These are phyloP conservation scores for Pythium apleroticum DNA, from an alignment of 352 stramenopile species.

Conservation along the genomic window DNA sequence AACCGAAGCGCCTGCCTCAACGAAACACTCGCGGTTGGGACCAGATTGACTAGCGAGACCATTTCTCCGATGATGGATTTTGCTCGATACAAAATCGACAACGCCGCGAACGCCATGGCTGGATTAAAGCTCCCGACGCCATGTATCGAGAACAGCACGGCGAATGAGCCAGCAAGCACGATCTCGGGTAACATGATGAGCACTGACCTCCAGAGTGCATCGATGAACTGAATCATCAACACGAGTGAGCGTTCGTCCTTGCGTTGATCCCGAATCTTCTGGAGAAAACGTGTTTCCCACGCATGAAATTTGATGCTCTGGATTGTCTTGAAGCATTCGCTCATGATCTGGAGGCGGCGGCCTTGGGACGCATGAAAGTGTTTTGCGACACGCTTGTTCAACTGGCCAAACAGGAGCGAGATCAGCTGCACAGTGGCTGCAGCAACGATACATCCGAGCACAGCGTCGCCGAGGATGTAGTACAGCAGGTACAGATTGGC, in stretches of 20 bases:
- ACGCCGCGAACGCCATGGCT: constrained; percentile 13
- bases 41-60: background rate
- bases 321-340: constrained; percentile 24
- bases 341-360: constrained; percentile 13
- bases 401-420: background rate
- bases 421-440: background rate
- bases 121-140: background rate
- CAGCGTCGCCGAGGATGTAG: constrained; percentile 21
- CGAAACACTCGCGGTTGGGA: background rate
- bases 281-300: constrained; percentile 18
- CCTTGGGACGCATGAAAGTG: constrained; percentile 5
- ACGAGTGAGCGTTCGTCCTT: background rate
- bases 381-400: constrained; percentile 7
- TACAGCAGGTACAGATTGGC: constrained; percentile 20
- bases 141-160: background rate
- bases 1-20: constrained; percentile 12
- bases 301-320: constrained; percentile 23
- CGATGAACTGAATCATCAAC: background rate
- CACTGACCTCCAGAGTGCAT: constrained; percentile 7
- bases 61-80: background rate
- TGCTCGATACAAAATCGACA: constrained; percentile 9
- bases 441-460: constrained; percentile 13
- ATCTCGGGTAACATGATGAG: constrained; percentile 2
- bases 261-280: constrained; percentile 6
- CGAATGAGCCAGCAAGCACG: constrained; percentile 4